Percentiles rank a stretch among this genome's conserved stretches.
These are phyloP conservation scores for Phaeotremella skinneri DNA, from an alignment of 768 basidiomycete species.

Conservation along the genomic window DNA sequence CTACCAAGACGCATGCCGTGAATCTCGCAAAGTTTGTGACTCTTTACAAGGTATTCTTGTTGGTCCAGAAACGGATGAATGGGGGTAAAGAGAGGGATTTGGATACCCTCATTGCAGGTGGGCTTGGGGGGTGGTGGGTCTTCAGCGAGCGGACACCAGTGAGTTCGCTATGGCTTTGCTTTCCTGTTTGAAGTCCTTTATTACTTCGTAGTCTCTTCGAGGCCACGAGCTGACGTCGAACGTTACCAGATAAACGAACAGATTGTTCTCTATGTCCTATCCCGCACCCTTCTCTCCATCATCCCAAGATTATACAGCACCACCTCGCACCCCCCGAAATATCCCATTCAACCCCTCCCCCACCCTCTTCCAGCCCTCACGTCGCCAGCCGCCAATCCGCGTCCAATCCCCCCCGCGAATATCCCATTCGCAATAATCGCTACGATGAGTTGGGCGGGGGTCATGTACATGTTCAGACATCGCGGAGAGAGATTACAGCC, in stretches of 20 bases:
- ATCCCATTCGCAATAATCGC: slow-evolving; percentile 82
- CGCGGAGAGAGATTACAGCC: slow-evolving; percentile 87
- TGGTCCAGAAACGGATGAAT: slow-evolving; percentile 76
- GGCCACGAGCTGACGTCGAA: not conserved
- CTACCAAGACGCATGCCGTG: slow-evolving; percentile 84
- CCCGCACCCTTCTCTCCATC: slow-evolving; percentile 85
- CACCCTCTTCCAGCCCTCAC: slow-evolving; percentile 49
- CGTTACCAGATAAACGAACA: slow-evolving; percentile 50
- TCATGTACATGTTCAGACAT: slow-evolving; percentile 94
- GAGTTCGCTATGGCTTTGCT: slow-evolving; percentile 18
- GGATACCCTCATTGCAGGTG: slow-evolving; percentile 89
- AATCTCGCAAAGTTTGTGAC: slow-evolving; percentile 94
- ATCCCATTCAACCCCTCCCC: slow-evolving; percentile 40
- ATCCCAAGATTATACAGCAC: slow-evolving; percentile 64
- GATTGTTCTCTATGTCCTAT: slow-evolving; percentile 96
- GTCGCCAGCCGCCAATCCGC: slow-evolving; percentile 46
- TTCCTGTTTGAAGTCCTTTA: not conserved
- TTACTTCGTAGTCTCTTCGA: not conserved
- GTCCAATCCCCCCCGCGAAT: slow-evolving; percentile 77
- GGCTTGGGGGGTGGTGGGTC: slow-evolving; percentile 75
- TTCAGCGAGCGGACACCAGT: slow-evolving; percentile 55
- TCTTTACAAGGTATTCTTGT: slow-evolving; percentile 79
- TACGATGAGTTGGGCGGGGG: slow-evolving; percentile 86
- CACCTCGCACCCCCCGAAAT: slow-evolving; percentile 54
- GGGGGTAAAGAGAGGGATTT: slow-evolving; percentile 70